Base-by-base conservation (phyloP, 1,284 basidiomycete genomes). In the Fomitiporia mediterranea region DNA sequence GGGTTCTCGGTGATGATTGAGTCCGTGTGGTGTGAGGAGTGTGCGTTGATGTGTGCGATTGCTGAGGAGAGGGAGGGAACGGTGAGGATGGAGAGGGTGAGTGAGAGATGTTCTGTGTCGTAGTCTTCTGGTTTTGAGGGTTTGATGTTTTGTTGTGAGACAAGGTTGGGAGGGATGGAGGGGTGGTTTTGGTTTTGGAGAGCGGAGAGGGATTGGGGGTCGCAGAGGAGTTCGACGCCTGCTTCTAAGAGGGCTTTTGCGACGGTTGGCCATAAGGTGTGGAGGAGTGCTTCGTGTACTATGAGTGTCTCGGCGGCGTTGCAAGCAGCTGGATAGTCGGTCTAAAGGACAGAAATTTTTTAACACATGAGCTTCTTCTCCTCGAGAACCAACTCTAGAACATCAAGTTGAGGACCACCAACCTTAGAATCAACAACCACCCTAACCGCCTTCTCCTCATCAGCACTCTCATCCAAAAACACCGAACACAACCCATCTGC, bases 21-120 rank as follows among this genome's bases (percentile, higher is more conserved):
- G 68, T 99, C 97, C 30, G 97, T 99, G 71, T 99, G 97, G 66
- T 97, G 93, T 1, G 93, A 96, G 0, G 90, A 92, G 69, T 98
- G 91, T 3, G 80, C 70, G 72, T 98, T 98, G 77, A 99, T 97
- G 74, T 94, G 93, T 54, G 78, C 64, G 60, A 98, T 89, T 3
- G 96, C 96, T 13, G 75, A 75, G 21, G 77, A 66, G 39, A 96
- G 78, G 3, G 84, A 87, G 23, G 84, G 75, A 17, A 95, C 80
- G 6, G 83, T 72, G 61, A 84, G 78, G 64, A 99, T 88, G 25
- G 94, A 91, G 47, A 97, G 76, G 19, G 82, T 89, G 47, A 94
- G 81, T 40, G 84, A 82, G 63, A 97, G 85, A 72, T 94, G 94
- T 69, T 99, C 97, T 47, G 89, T 96, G 40, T 74, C 73, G 72